Conservation (phyloP, 2,329 filamentous ascomycete species). For the Sclerotinia sclerotiorum region DNA sequence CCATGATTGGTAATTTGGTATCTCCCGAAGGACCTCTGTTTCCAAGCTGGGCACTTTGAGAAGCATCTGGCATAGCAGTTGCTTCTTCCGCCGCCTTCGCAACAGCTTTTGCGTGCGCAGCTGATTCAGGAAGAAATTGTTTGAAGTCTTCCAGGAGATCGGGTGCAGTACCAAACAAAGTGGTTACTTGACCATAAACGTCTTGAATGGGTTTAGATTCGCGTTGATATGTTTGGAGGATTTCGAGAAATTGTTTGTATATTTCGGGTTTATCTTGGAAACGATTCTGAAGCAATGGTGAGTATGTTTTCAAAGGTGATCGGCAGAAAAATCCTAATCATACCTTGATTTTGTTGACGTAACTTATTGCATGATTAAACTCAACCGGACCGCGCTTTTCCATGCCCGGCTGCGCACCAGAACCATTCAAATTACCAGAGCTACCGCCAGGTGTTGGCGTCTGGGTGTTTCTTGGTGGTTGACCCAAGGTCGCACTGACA, state of each 20-base stretch:
- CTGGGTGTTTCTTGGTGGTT: slow-evolving; percentile 54
- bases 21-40: slow-evolving; percentile 48
- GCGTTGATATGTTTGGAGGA: slow-evolving; percentile 94
- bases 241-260: slow-evolving; percentile 98
- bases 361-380: slow-evolving; percentile 98
- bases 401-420: slow-evolving; percentile 59
- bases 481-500: slow-evolving; percentile 44
- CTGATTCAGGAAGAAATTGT: slow-evolving; percentile 93
- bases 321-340: slow-evolving; percentile 32
- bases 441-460: slow-evolving; percentile 58
- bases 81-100: slow-evolving; percentile 66
- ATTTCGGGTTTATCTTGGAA: slow-evolving; percentile 97
- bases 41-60: slow-evolving; percentile 54
- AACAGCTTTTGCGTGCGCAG: slow-evolving; percentile 63
- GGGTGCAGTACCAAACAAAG: slow-evolving; percentile 86
- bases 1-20: slow-evolving; percentile 83
- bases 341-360: slow-evolving; percentile 99
- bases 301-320: slow-evolving; percentile 24
- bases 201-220: slow-evolving; percentile 98
- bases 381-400: slow-evolving; percentile 94
- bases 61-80: slow-evolving; percentile 41
- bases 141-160: slow-evolving; percentile 98
- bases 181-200: slow-evolving; percentile 95
- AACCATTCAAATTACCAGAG: slow-evolving; percentile 60
- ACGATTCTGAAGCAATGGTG: slow-evolving; percentile 67